A percentile compares a stretch with the other conserved stretches of the same genome.
Conservation (phyloP, 2,329 filamentous ascomycete genomes). For the Orbilia brochopaga region DNA sequence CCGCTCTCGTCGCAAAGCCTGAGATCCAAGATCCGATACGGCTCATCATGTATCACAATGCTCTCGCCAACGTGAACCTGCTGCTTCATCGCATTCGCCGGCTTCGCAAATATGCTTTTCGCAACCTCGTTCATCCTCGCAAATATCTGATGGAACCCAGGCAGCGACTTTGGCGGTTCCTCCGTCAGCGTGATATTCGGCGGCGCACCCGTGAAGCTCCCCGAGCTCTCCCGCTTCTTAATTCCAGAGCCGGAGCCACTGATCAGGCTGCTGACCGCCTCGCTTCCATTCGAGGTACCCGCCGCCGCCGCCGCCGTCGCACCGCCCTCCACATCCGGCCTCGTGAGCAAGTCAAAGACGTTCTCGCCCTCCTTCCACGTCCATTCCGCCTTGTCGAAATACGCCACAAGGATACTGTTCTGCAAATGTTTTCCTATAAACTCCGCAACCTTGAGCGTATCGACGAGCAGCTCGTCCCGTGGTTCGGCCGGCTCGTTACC, state of each 20-base stretch:
- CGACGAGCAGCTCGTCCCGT: slow-evolving; percentile 47
- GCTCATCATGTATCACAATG: slow-evolving; percentile 52
- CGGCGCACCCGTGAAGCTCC: slow-evolving; percentile 21
- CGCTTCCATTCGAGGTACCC: slow-evolving; percentile 3
- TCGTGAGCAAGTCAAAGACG: slow-evolving; percentile 53
- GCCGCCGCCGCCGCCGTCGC: background rate
- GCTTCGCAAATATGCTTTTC: slow-evolving; percentile 54
- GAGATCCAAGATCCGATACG: slow-evolving; percentile 52
- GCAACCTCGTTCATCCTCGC: slow-evolving; percentile 54
- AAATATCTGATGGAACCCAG: slow-evolving; percentile 53
- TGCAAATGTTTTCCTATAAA: slow-evolving; percentile 54
- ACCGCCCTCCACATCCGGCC: slow-evolving; percentile 23
- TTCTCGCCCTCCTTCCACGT: slow-evolving; percentile 53
- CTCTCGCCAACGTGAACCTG: slow-evolving; percentile 54
- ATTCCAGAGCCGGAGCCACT: slow-evolving; percentile 38
- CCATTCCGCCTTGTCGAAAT: slow-evolving; percentile 51
- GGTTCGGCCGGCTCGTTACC: slow-evolving; percentile 54
- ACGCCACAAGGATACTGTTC: slow-evolving; percentile 52
- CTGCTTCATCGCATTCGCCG: slow-evolving; percentile 55
- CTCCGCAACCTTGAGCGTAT: slow-evolving; percentile 55
- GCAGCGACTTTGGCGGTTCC: slow-evolving; percentile 38
- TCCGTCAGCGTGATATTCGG: slow-evolving; percentile 14
- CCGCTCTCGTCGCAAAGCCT: slow-evolving; percentile 50
- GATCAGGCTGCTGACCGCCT: slow-evolving; percentile 39
- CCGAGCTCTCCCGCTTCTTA: slow-evolving; percentile 47